Evolutionary conservation across 768 basidiomycete species (phyloP).

Genomic region (Rhizopogon roseolus): DNA sequence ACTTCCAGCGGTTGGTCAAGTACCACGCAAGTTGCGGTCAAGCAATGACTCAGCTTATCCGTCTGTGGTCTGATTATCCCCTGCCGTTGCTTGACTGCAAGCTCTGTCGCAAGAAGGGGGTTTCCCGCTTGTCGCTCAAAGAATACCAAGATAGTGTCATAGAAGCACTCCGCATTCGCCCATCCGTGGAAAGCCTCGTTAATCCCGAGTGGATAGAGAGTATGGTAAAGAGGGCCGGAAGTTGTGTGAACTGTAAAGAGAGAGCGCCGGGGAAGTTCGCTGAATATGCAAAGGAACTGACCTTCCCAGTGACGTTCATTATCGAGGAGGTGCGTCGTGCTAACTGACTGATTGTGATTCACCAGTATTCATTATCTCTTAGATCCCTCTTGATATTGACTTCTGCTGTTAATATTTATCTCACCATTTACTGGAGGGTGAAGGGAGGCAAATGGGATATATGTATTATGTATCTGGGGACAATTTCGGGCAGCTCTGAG

Average conservation of each 20-base stretch:
- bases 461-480: too few relatives aligned
- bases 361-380: not conserved
- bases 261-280: slow-evolving; percentile 25
- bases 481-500: too few relatives aligned
- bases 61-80: slow-evolving; percentile 26
- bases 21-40: slow-evolving; percentile 30
- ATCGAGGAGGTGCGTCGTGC: slow-evolving; percentile 21
- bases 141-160: slow-evolving; percentile 29
- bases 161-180: slow-evolving; percentile 25
- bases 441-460: too few relatives aligned
- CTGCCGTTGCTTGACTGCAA: slow-evolving; percentile 29
- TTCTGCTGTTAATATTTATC: not conserved
- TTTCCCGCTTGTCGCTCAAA: slow-evolving; percentile 26
- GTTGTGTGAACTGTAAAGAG: slow-evolving; percentile 23
- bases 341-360: not conserved
- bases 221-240: slow-evolving; percentile 25
- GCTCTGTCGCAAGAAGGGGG: slow-evolving; percentile 29
- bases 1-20: slow-evolving; percentile 31
- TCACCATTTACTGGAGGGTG: not conserved
- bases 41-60: slow-evolving; percentile 28
- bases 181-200: slow-evolving; percentile 24
- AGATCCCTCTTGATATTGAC: slow-evolving; percentile 2
- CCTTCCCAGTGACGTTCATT: slow-evolving; percentile 21
- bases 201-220: slow-evolving; percentile 26
- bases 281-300: slow-evolving; percentile 24